phyloP scores from a whole-genome alignment of 176 grass and related monocot genomes.

The Microstegium vimineum region DNA sequence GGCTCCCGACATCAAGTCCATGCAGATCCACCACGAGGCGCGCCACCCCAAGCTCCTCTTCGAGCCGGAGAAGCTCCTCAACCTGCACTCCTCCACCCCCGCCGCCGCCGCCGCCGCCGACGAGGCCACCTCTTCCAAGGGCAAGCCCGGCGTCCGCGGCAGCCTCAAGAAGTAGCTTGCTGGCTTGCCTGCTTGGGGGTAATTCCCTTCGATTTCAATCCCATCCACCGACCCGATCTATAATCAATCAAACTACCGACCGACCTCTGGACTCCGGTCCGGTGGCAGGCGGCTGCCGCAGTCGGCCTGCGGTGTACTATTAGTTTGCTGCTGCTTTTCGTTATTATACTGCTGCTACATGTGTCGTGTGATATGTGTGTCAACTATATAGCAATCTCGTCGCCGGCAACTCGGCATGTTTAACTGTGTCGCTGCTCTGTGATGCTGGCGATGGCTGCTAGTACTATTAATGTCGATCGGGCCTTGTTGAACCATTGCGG shows the following conservation, averaged over 20 bases:
- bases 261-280: neutral
- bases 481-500: neutral
- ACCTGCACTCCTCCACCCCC: constrained; percentile 55
- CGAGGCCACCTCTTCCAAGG: constrained; percentile 31
- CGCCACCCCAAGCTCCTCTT: constrained; percentile 90
- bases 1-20: constrained; percentile 83
- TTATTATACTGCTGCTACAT: constrained; percentile 13
- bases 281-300: neutral
- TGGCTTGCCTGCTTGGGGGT: neutral
- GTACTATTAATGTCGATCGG: constrained; percentile 7
- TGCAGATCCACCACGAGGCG: constrained; percentile 99
- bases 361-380: constrained; percentile 34
- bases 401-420: constrained; percentile 6
- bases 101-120: neutral
- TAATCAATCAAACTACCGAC: constrained; percentile 3
- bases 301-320: neutral
- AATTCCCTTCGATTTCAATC: constrained; percentile 10
- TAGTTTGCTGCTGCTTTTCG: neutral
- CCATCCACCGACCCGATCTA: neutral
- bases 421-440: constrained; percentile 15
- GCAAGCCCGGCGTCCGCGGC: constrained; percentile 74
- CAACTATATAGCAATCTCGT: constrained; percentile 1
- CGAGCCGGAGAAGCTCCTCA: constrained; percentile 66
- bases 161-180: constrained; percentile 76
- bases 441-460: constrained; percentile 17